Evolutionary conservation across 1,284 basidiomycete genomes (phyloP).

Genomic region (Chalciporus sp.): DNA sequence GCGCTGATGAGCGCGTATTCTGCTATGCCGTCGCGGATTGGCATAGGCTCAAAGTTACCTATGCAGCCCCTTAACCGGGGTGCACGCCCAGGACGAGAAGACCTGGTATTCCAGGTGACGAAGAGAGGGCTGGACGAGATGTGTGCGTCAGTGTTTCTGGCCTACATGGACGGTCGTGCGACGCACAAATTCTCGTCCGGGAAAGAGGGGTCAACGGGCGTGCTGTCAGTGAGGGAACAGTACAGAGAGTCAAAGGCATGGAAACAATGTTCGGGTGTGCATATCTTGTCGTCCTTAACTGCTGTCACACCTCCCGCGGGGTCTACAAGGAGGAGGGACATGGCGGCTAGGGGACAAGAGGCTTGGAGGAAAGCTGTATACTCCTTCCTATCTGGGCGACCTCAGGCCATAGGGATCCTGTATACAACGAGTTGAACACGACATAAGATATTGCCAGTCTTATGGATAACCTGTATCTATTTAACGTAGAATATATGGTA

Average conservation of each 20-base stretch:
- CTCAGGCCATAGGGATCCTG: constrained; percentile 8
- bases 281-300: constrained; percentile 46
- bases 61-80: constrained; percentile 90
- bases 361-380: constrained; percentile 2
- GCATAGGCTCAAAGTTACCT: constrained; percentile 85
- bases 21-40: constrained; percentile 75
- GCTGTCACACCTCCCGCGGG: constrained; percentile 37
- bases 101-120: constrained; percentile 91
- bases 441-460: constrained; percentile 6
- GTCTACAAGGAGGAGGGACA: constrained; percentile 52
- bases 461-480: constrained; percentile 41
- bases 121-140: constrained; percentile 78
- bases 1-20: constrained; percentile 92
- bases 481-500: constrained; percentile 41
- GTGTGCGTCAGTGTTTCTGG: constrained; percentile 6
- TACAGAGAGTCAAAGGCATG: constrained; percentile 80
- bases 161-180: neutral
- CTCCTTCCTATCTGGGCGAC: constrained; percentile 32
- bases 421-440: neutral
- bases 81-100: constrained; percentile 57
- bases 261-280: constrained; percentile 73
- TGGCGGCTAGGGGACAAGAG: constrained; percentile 36
- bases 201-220: constrained; percentile 60
- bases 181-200: constrained; percentile 73
- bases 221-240: constrained; percentile 61